Evolutionary conservation across 768 basidiomycete species (phyloP).

Genomic region (Trichaptum fuscoviolaceum): DNA sequence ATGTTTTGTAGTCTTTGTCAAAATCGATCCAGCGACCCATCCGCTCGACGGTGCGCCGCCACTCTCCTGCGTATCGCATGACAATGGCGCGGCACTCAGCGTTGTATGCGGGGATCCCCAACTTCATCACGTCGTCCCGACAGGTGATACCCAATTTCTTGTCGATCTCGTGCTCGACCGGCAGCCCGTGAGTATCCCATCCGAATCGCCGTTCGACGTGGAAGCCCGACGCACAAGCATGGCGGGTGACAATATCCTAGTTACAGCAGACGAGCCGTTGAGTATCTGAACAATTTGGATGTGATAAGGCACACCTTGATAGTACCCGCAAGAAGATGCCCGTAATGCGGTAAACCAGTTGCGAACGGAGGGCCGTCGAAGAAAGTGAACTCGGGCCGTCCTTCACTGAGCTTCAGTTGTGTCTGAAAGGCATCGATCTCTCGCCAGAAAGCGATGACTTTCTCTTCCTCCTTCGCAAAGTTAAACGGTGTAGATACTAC

Average conservation of each 20-base stretch:
- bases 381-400: constrained; percentile 87
- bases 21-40: constrained; percentile 99
- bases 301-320: constrained; percentile 62
- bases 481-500: constrained; percentile 73
- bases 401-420: constrained; percentile 86
- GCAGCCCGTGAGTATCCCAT: constrained; percentile 98
- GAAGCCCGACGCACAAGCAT: constrained; percentile 88
- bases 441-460: constrained; percentile 86
- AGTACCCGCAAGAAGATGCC: constrained; percentile 87
- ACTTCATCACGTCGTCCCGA: constrained; percentile 86
- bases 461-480: constrained; percentile 86
- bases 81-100: constrained; percentile 94
- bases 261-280: not conserved
- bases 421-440: constrained; percentile 98
- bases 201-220: constrained; percentile 94
- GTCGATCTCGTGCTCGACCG: constrained; percentile 99
- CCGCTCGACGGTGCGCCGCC: constrained; percentile 91
- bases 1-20: constrained; percentile 98
- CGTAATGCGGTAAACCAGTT: constrained; percentile 94
- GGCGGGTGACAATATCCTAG: constrained; percentile 95
- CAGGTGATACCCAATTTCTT: constrained; percentile 90
- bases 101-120: constrained; percentile 98
- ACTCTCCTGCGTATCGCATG: constrained; percentile 93
- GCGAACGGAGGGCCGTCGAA: constrained; percentile 98
- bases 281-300: constrained; percentile 10